These are phyloP conservation scores for Fraxinus ornus DNA, from an alignment of 305 asterid species.

Conservation along the genomic window DNA sequence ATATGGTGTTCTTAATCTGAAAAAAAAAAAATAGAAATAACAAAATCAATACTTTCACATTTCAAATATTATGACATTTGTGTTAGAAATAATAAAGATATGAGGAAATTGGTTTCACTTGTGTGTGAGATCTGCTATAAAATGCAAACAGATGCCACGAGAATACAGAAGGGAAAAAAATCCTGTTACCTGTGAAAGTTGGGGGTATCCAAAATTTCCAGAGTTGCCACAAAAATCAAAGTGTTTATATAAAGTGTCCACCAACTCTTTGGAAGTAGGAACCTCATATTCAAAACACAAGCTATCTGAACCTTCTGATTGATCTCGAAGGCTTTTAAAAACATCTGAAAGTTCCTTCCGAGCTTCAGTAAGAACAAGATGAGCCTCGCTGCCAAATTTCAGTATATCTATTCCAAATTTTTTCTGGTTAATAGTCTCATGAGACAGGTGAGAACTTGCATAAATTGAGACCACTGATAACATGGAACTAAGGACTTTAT, in stretches of 20 bases:
- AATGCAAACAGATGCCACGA: slow-evolving; percentile 13
- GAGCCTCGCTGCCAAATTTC: slow-evolving; percentile 24
- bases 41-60: slow-evolving; percentile 16
- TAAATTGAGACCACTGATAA: slow-evolving; percentile 56
- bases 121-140: slow-evolving; percentile 20
- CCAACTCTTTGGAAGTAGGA: slow-evolving; percentile 69
- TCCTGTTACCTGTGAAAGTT: slow-evolving; percentile 66
- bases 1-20: slow-evolving; percentile 70
- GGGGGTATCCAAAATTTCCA: slow-evolving; percentile 45
- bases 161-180: slow-evolving; percentile 3
- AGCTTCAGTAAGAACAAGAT: slow-evolving; percentile 52
- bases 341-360: slow-evolving; percentile 57
- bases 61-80: not conserved
- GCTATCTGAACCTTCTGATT: slow-evolving; percentile 42
- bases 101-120: slow-evolving; percentile 17
- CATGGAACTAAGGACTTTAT: slow-evolving; percentile 51
- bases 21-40: not conserved
- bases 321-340: slow-evolving; percentile 41
- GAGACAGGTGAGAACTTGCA: slow-evolving; percentile 39
- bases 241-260: slow-evolving; percentile 48
- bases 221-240: slow-evolving; percentile 38
- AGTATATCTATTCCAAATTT: slow-evolving; percentile 32
- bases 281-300: slow-evolving; percentile 50
- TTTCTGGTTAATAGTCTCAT: slow-evolving; percentile 32
- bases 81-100: slow-evolving; percentile 15